Percentiles rank a stretch among this genome's conserved stretches.
Conservation (phyloP, 2,329 filamentous ascomycete species). For the Elsinoe ampelina region DNA sequence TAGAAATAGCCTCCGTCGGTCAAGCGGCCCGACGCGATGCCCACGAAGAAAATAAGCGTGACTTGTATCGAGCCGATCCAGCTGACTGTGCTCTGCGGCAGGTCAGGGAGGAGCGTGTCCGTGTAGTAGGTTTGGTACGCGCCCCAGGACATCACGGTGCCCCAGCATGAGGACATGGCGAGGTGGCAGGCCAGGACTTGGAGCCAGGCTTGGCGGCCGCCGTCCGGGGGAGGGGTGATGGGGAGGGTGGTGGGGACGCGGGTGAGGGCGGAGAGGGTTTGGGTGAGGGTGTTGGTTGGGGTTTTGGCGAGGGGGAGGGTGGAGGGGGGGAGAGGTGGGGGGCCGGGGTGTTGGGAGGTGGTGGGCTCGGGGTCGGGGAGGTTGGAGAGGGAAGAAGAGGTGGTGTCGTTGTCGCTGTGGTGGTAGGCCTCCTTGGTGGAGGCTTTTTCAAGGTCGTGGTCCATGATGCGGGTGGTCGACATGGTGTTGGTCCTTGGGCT, state of each 20-base stretch:
- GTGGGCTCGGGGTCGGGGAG: background rate
- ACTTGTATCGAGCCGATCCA: slow-evolving; percentile 21
- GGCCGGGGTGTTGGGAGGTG: background rate
- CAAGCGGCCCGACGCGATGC: slow-evolving; percentile 14
- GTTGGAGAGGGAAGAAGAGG: background rate
- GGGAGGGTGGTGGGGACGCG: slow-evolving; percentile 5
- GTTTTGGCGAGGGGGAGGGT: background rate
- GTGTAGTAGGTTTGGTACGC: slow-evolving; percentile 41
- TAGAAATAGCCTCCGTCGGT: slow-evolving; percentile 24
- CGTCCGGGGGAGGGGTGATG: slow-evolving; percentile 32
- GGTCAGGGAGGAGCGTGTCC: slow-evolving; percentile 21
- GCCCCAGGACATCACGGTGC: slow-evolving; percentile 35
- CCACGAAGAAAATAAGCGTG: slow-evolving; percentile 18
- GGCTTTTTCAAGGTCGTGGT: background rate
- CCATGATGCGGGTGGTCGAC: background rate
- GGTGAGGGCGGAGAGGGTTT: slow-evolving; percentile 7
- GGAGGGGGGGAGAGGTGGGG: background rate
- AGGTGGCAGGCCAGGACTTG: slow-evolving; percentile 29
- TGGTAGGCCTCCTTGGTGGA: background rate
- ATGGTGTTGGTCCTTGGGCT: no score
- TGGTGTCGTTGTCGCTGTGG: background rate
- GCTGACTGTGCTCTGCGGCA: slow-evolving; percentile 29
- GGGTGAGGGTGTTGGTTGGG: background rate
- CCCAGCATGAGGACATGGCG: slow-evolving; percentile 25
- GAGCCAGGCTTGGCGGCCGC: slow-evolving; percentile 32